These are phyloP conservation scores for Mycothermus thermophilus DNA, from an alignment of 495 filamentous ascomycete species.

Conservation along the genomic window DNA sequence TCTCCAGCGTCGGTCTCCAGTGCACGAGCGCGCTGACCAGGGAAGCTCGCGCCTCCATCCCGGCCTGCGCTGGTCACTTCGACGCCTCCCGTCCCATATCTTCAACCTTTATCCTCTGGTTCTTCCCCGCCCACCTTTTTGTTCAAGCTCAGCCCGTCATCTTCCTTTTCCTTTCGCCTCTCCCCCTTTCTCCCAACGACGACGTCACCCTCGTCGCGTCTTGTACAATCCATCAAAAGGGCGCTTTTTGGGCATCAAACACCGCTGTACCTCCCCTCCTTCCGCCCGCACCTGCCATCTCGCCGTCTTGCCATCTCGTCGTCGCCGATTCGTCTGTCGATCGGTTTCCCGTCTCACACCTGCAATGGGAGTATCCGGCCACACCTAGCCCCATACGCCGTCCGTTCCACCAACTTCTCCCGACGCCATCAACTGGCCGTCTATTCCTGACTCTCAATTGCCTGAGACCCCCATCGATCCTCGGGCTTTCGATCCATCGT, in stretches of 20 bases:
- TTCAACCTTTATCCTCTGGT: conserved; percentile 15
- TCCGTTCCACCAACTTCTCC: too few relatives aligned
- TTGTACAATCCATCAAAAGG: conserved; percentile 1
- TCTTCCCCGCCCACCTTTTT: conserved; percentile 9
- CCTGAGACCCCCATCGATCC: too few relatives aligned
- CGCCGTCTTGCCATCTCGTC: too few relatives aligned
- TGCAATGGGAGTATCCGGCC: conserved; percentile 22
- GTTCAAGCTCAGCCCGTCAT: too few relatives aligned
- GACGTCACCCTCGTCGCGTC: conserved; percentile 10
- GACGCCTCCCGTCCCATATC: conserved; percentile 11
- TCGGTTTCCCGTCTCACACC: conserved; percentile 11
- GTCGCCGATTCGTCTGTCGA: conserved; percentile 1
- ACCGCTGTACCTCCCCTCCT: too few relatives aligned
- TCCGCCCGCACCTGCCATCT: too few relatives aligned
- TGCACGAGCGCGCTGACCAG: conserved; percentile 11
- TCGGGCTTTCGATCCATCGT: too few relatives aligned
- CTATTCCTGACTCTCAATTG: too few relatives aligned
- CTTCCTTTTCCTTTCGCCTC: conserved; percentile 8
- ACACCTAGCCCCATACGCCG: conserved; percentile 19
- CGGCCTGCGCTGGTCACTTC: too few relatives aligned
- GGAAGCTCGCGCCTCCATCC: conserved; percentile 14
- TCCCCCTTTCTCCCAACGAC: conserved; percentile 1
- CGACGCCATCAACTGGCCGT: too few relatives aligned
- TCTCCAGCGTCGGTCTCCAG: neutral
- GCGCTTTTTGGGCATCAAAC: too few relatives aligned